Evolutionary conservation across 1,139 yeast species (phyloP).

Genomic region (Debaryomyces singareniensis): DNA sequence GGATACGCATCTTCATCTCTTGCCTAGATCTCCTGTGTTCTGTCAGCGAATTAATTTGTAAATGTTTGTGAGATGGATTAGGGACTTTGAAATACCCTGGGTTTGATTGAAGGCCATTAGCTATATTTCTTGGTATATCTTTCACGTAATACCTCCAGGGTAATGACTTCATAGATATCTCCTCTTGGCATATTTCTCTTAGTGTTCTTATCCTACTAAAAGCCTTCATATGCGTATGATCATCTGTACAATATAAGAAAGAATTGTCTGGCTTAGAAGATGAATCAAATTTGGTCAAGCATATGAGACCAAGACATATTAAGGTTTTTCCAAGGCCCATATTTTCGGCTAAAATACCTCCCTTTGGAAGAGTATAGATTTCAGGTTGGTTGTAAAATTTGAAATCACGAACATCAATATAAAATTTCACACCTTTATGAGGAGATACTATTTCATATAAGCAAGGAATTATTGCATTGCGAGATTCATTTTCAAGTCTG

Average conservation of each 20-base stretch:
- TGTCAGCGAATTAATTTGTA: too few relatives aligned
- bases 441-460: constrained; percentile 25
- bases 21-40: constrained; percentile 4
- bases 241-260: constrained; percentile 11
- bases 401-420: constrained; percentile 27
- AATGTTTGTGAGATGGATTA: too few relatives aligned
- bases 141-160: constrained; percentile 50
- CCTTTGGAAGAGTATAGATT: constrained; percentile 42
- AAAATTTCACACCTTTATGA: constrained; percentile 11
- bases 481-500: constrained; percentile 39
- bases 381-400: constrained; percentile 29
- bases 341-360: constrained; percentile 70
- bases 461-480: constrained; percentile 37
- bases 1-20: constrained; percentile 3
- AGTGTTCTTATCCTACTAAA: constrained; percentile 4
- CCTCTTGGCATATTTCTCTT: constrained; percentile 32
- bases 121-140: constrained; percentile 40
- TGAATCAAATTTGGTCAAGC: constrained; percentile 47
- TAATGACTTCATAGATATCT: constrained; percentile 41
- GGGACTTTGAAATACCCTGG: constrained; percentile 44
- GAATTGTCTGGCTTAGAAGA: constrained; percentile 38
- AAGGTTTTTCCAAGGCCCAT: constrained; percentile 74
- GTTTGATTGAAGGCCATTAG: constrained; percentile 20
- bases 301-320: constrained; percentile 56
- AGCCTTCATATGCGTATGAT: constrained; percentile 6